Conservation (phyloP, 495 filamentous ascomycete species). For the Lophiotrema nucula region DNA sequence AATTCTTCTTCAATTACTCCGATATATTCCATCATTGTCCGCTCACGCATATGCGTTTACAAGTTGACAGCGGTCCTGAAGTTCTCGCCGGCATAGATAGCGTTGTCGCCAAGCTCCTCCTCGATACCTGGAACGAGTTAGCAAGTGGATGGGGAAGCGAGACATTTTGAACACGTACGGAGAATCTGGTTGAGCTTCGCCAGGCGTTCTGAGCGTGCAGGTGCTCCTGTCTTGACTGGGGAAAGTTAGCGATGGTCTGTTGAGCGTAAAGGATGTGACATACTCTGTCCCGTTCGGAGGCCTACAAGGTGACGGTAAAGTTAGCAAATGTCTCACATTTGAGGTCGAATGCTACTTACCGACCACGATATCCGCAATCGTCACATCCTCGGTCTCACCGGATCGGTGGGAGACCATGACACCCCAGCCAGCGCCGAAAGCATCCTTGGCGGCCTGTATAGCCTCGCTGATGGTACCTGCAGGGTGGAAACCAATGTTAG, state of each 20-base stretch:
- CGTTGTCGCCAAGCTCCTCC: constrained; percentile 93
- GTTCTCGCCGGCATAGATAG: constrained; percentile 83
- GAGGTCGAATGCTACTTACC: too few species aligned
- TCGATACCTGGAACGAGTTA: too few species aligned
- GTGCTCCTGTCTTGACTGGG: constrained; percentile 88
- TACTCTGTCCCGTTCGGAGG: too few species aligned
- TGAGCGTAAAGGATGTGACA: constrained; percentile 91
- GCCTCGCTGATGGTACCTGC: constrained; percentile 97
- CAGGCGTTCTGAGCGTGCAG: constrained; percentile 90
- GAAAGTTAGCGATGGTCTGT: constrained; percentile 61
- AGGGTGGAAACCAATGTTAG: too few species aligned
- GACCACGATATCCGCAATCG: constrained; percentile 95
- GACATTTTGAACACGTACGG: too few species aligned
- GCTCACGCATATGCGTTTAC: constrained; percentile 59
- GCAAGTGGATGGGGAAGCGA: too few species aligned
- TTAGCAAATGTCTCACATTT: too few species aligned
- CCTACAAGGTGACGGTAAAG: too few species aligned
- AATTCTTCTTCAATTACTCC: too few species aligned
- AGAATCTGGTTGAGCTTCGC: constrained; percentile 99
- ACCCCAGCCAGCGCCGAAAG: constrained; percentile 94
- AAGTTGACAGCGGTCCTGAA: constrained; percentile 89
- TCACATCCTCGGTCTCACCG: constrained; percentile 99
- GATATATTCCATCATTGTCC: too few species aligned
- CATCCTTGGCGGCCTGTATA: constrained; percentile 99
- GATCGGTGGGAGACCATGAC: constrained; percentile 99